These are phyloP conservation scores for Teratosphaeria epicoccoides DNA, from an alignment of 2,329 filamentous ascomycete genomes.

Conservation along the genomic window DNA sequence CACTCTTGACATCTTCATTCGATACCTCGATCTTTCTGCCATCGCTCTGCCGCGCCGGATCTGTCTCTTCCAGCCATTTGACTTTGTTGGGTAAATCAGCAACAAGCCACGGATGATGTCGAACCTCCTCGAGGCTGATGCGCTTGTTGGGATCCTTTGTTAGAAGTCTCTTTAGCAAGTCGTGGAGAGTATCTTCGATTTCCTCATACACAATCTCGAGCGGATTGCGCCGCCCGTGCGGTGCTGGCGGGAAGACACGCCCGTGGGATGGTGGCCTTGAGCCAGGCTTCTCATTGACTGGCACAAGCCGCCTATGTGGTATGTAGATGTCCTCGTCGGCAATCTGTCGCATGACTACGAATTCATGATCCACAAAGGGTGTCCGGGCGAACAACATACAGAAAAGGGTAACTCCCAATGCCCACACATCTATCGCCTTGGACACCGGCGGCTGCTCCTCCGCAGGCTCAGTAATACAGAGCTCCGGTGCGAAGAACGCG, in stretches of 20 bases:
- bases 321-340: slow-evolving; percentile 89
- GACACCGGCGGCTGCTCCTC: slow-evolving; percentile 63
- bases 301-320: slow-evolving; percentile 68
- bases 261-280: slow-evolving; percentile 37
- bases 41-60: slow-evolving; percentile 65
- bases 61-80: slow-evolving; percentile 87
- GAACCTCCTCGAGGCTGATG: slow-evolving; percentile 83
- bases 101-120: slow-evolving; percentile 85
- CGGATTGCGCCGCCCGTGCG: slow-evolving; percentile 61
- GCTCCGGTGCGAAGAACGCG: slow-evolving; percentile 91
- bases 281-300: slow-evolving; percentile 43
- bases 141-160: slow-evolving; percentile 81
- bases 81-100: slow-evolving; percentile 63
- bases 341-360: slow-evolving; percentile 82
- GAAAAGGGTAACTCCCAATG: slow-evolving; percentile 88
- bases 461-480: slow-evolving; percentile 76
- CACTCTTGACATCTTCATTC: slow-evolving; percentile 76
- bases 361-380: slow-evolving; percentile 88
- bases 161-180: slow-evolving; percentile 69
- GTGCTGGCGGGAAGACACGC: slow-evolving; percentile 34
- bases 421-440: slow-evolving; percentile 95
- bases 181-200: slow-evolving; percentile 66
- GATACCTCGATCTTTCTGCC: slow-evolving; percentile 87
- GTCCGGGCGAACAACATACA: slow-evolving; percentile 90
- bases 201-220: slow-evolving; percentile 76